Conservation (phyloP, 371 early-diverging fungal species). For the Batkoa obscura region DNA sequence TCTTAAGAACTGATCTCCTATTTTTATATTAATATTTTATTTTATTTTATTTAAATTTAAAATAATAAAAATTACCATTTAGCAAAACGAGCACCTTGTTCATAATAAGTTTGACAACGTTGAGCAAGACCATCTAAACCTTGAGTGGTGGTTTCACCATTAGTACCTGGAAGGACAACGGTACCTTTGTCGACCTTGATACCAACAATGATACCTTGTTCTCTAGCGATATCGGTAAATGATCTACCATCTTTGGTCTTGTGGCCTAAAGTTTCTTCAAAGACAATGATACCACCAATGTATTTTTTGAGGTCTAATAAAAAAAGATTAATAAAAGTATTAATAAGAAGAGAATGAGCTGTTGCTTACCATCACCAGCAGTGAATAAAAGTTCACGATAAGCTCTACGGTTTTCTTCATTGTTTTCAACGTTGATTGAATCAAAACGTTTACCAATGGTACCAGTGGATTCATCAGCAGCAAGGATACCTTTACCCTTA, state of each 20-base stretch:
- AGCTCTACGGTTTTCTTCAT: slow-evolving; percentile 33
- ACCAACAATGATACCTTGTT: slow-evolving; percentile 29
- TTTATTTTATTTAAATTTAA: not conserved
- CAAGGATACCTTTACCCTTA: slow-evolving; percentile 34
- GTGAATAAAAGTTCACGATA: slow-evolving; percentile 44
- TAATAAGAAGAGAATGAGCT: not conserved
- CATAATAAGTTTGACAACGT: slow-evolving; percentile 24
- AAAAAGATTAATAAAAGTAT: not conserved
- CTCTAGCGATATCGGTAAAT: slow-evolving; percentile 22
- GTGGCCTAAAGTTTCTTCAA: slow-evolving; percentile 42
- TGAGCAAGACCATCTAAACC: slow-evolving; percentile 38
- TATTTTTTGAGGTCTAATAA: slow-evolving; percentile 18
- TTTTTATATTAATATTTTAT: too few relatives aligned
- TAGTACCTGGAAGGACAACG: slow-evolving; percentile 22
- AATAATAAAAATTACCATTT: slow-evolving; percentile 23
- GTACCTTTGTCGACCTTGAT: slow-evolving; percentile 46
- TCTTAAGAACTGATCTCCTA: slow-evolving; percentile 29
- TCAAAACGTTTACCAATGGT: slow-evolving; percentile 39
- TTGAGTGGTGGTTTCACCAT: slow-evolving; percentile 35
- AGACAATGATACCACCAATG: slow-evolving; percentile 44
- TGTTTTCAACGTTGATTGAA: slow-evolving; percentile 29
- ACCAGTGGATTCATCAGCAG: slow-evolving; percentile 42
- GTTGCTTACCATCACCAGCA: slow-evolving; percentile 13
- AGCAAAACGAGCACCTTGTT: slow-evolving; percentile 34
- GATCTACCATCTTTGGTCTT: slow-evolving; percentile 20